Percentiles rank a stretch among this genome's conserved stretches.
Conservation (phyloP, 805 yeast genomes). For the Yamadazyma akitaensis region DNA sequence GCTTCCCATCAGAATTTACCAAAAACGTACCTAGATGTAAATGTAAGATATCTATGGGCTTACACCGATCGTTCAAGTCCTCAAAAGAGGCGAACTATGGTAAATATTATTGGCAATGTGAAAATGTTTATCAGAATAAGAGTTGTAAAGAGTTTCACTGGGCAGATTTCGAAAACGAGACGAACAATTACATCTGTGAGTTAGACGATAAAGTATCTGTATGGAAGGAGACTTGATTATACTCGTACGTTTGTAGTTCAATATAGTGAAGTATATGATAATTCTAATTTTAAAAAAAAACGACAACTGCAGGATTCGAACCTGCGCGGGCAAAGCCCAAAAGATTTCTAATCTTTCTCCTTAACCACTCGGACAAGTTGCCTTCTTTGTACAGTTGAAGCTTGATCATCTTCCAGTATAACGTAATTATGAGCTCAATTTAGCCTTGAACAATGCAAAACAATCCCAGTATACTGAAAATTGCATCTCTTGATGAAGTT, state of each 20-base stretch:
- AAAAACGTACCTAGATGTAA: slow-evolving; percentile 42
- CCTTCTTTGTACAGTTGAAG: slow-evolving; percentile 21
- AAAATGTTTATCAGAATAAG: slow-evolving; percentile 38
- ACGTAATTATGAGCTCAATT: too few species aligned
- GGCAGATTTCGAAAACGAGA: slow-evolving; percentile 42
- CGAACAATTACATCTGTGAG: slow-evolving; percentile 31
- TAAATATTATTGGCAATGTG: slow-evolving; percentile 67
- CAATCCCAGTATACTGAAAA: too few species aligned
- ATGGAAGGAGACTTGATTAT: slow-evolving; percentile 32
- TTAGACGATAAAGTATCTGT: slow-evolving; percentile 32
- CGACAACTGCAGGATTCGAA: slow-evolving; percentile 51
- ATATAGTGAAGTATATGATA: too few species aligned
- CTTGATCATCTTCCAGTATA: too few species aligned
- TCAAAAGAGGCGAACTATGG: slow-evolving; percentile 40
- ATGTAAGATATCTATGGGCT: slow-evolving; percentile 49
- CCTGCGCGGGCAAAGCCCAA: slow-evolving; percentile 52
- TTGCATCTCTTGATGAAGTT: too few species aligned
- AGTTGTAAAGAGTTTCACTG: slow-evolving; percentile 50
- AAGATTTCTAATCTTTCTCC: slow-evolving; percentile 49
- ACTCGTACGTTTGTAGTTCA: neutral
- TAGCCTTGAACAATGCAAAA: too few species aligned
- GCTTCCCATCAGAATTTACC: slow-evolving; percentile 40
- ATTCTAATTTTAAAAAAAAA: slow-evolving; percentile 19
- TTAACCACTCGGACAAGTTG: slow-evolving; percentile 49
- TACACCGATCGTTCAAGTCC: slow-evolving; percentile 53